Percentiles rank a stretch among this genome's conserved stretches.
Conservation (phyloP, 192 early-diverging fungal genomes). For the Rhizoclosmatium sp. region DNA sequence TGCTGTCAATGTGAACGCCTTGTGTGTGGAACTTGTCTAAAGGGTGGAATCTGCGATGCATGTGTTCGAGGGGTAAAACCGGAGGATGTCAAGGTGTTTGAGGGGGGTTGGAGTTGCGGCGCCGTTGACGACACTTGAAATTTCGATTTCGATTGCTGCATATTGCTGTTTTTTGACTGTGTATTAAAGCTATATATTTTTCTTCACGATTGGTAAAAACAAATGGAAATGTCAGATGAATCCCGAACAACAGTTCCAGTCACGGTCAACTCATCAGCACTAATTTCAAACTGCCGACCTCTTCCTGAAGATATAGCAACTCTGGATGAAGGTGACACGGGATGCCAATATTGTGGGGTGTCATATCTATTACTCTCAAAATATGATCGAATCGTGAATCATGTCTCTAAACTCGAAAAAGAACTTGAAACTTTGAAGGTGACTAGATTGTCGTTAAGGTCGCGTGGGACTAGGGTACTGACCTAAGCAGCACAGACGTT, state of each 20-base stretch:
- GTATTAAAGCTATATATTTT: too few relatives aligned
- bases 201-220: too few relatives aligned
- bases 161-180: too few relatives aligned
- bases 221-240: too few relatives aligned
- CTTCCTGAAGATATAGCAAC: slow-evolving; percentile 58
- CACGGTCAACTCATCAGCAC: slow-evolving; percentile 24
- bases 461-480: neutral
- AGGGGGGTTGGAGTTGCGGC: too few relatives aligned
- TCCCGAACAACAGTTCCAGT: slow-evolving; percentile 13
- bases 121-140: too few relatives aligned
- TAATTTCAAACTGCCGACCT: slow-evolving; percentile 41
- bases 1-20: too few relatives aligned
- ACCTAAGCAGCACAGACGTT: slow-evolving; percentile 5
- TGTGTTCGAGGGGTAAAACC: too few relatives aligned
- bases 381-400: slow-evolving; percentile 54
- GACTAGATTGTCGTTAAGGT: neutral
- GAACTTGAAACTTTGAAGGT: slow-evolving; percentile 55
- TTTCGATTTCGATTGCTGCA: too few relatives aligned
- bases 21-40: too few relatives aligned
- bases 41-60: too few relatives aligned
- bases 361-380: slow-evolving; percentile 64
- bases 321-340: slow-evolving; percentile 57
- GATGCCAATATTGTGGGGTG: slow-evolving; percentile 66
- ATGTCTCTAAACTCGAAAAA: slow-evolving; percentile 51
- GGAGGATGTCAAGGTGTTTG: too few relatives aligned